Base-by-base conservation (phyloP, 1,284 basidiomycete genomes). In the Salmacisia buchloeana region DNA sequence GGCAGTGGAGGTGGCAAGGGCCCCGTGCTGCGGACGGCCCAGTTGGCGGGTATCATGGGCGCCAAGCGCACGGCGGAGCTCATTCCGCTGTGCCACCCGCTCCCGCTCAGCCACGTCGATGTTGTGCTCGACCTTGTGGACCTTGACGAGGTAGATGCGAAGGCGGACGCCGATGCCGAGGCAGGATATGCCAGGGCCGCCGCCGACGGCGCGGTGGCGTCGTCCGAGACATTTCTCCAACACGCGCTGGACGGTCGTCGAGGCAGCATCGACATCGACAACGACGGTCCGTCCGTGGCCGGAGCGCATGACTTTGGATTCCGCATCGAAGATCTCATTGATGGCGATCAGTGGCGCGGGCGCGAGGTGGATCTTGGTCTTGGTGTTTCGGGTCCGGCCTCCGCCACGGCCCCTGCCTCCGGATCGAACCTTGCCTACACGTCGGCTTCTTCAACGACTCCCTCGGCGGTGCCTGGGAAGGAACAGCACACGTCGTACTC, bases 41-140 rank as follows among this genome's bases (percentile, higher is more conserved):
- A 80, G 85, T 86, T n/a, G 81, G 91, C 91, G 1, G 92, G 86
- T 13, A 90, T 93, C 77, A 91, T 92, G 87, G 91, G 85, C 7
- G 86, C 88, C 65, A 94, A 94, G 79, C 85, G 86, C 63, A 93
- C 91, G 0, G 83, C 88, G 29, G 86, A 87, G 45, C 83, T 92
- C 49, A 52, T 60, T n/a, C 59, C 59, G 34, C 59, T 60, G 5
- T 60, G 59, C 33, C 58, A 59, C 38, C 87, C 90, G 0, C 82
- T 94, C 25, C 80, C 84, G 25, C 82, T 93, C 27, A 86, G 86
- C 4, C 86, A 89, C 68, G 82, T 92, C 61, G 82, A 86, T 25
- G 89, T 90, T 4, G 80, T 78, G 1, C 81, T 93, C 59, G 81
- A 80, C 1, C 83, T 71, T 4, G 54, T 64, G 4, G 68, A 67